phyloP scores from a whole-genome alignment of 2,329 filamentous ascomycete species.

The Fusarium guadeloupense region DNA sequence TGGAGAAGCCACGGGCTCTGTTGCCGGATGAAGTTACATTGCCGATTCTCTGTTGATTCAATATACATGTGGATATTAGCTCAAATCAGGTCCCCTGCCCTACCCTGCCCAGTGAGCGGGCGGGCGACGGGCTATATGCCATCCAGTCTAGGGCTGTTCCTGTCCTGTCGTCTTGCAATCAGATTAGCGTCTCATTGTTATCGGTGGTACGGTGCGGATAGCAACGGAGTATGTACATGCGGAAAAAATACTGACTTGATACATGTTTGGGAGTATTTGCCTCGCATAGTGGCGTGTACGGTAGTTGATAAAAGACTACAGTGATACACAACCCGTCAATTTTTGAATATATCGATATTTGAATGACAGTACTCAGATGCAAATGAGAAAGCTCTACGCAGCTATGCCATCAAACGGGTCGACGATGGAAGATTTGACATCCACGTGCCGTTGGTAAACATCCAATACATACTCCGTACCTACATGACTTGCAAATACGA shows the following conservation, averaged over 20 bases:
- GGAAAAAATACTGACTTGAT: no score
- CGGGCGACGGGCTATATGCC: neutral
- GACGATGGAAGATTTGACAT: neutral
- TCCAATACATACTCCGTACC: no score
- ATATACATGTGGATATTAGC: no score
- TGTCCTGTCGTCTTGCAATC: neutral
- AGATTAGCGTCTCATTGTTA: no score
- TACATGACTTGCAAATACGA: constrained; percentile 21
- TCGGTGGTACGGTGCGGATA: no score
- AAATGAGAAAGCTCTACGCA: neutral
- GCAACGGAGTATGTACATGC: no score
- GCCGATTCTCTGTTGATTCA: constrained; percentile 8
- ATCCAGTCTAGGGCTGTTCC: neutral
- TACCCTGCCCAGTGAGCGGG: no score
- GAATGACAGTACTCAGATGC: neutral
- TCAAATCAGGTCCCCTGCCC: constrained; percentile 2
- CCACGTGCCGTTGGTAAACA: neutral
- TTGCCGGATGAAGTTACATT: constrained; percentile 20
- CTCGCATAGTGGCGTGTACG: neutral
- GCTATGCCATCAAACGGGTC: neutral
- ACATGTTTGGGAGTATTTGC: no score
- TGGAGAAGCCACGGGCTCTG: constrained; percentile 1
- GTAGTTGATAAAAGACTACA: neutral
- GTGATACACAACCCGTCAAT: neutral
- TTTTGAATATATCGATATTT: neutral